Evolutionary conservation across 768 basidiomycete genomes (phyloP).

Genomic region (Pisolithus sp.): DNA sequence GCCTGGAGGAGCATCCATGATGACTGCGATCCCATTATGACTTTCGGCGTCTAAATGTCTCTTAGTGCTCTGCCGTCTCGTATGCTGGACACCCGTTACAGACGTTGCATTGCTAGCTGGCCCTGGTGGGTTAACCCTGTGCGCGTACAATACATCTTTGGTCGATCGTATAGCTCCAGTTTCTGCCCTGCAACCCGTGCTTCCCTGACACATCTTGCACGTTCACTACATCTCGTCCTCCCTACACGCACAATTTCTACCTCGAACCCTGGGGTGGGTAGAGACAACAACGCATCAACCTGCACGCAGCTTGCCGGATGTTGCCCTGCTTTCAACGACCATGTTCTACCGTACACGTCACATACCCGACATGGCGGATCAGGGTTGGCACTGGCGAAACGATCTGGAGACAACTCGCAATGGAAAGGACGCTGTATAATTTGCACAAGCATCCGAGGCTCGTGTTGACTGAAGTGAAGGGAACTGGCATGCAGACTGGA

Average conservation of each 20-base stretch:
- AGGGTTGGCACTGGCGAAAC: constrained; percentile 51
- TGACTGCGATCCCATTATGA: no score
- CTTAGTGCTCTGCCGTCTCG: no score
- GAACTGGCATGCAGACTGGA: constrained; percentile 1
- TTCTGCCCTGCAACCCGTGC: constrained; percentile 46
- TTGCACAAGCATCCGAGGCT: constrained; percentile 76
- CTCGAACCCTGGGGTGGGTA: constrained; percentile 8
- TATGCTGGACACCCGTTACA: no score
- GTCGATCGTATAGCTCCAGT: constrained; percentile 42
- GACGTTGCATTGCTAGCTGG: no score
- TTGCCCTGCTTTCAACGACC: constrained; percentile 38
- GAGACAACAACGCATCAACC: constrained; percentile 3
- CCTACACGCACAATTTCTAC: constrained; percentile 29
- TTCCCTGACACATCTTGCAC: constrained; percentile 39
- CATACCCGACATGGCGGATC: constrained; percentile 61
- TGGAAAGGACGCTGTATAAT: constrained; percentile 36
- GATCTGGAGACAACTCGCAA: constrained; percentile 47
- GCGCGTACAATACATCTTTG: no score
- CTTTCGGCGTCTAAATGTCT: no score
- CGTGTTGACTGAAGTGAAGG: constrained; percentile 46
- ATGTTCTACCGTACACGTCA: constrained; percentile 41
- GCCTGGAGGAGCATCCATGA: no score
- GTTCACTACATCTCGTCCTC: constrained; percentile 52
- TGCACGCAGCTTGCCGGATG: constrained; percentile 52
- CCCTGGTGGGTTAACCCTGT: no score